Base-by-base conservation (phyloP, 768 basidiomycete species). In the Tephrocybe sp. region DNA sequence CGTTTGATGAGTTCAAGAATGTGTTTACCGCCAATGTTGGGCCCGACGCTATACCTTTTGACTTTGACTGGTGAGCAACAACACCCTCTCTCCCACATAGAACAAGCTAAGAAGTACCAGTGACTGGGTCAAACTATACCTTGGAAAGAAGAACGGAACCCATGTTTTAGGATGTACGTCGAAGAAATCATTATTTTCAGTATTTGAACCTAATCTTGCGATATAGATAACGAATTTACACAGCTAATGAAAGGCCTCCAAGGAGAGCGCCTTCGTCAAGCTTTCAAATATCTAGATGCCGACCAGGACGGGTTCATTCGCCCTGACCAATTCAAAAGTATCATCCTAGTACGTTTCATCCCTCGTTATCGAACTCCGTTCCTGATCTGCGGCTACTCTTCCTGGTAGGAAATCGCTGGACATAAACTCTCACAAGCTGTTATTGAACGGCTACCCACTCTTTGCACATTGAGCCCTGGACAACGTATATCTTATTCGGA, bases 201-300 rank as follows among this genome's bases (percentile, higher is more conserved):
- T 1, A 41, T 17, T 47, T 28, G 20, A 36, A 38, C 50, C 46
- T 34, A 33, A 55, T 33, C 4, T 26, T 34, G 45, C 40, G 8
- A 46, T 43, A 8, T 59, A 93, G 90, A 95, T 73, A 90, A 90
- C 66, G 95, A 98, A 70, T 98, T 98, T 72, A 97, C 94, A 25
- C 95, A 98, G 72, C 74, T 98, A 53, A 97, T 99, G 93, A 98
- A 98, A 71, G 96, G 94, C 37, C 80, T 98, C 50, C 97, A 98
- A 73, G 97, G 95, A 63, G 97, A 99, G 71, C 86, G 97, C 26
- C 76, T 99, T 48, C 89, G 97, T 54, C 97, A 99, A 72, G 89
- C 94, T 21, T 99, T 98, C 77, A 89, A 84, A 72, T 84, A 86
- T 70, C 79, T 98, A 65, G 96, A 98, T 70, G 73, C 77, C 43